These are phyloP conservation scores for Wickerhamiella slavikovae DNA, from an alignment of 805 yeast species.

Conservation along the genomic window DNA sequence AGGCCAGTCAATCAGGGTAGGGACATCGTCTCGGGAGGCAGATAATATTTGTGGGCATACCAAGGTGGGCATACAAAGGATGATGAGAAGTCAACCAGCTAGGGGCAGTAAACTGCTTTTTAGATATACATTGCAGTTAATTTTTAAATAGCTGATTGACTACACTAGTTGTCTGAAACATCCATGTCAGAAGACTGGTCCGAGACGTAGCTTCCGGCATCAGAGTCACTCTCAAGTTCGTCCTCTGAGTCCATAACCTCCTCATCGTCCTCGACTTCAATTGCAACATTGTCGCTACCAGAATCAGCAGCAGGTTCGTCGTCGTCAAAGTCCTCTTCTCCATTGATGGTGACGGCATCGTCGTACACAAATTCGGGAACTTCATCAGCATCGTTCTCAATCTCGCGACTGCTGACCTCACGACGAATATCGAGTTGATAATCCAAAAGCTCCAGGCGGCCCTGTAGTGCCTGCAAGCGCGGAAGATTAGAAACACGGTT, in stretches of 20 bases:
- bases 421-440: constrained; percentile 56
- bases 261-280: constrained; percentile 18
- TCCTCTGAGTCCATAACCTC: constrained; percentile 19
- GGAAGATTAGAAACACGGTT: constrained; percentile 40
- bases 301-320: constrained; percentile 18
- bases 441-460: constrained; percentile 56
- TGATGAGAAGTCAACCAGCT: no score
- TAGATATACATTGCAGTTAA: no score
- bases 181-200: no score
- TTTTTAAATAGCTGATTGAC: no score
- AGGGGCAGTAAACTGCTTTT: no score
- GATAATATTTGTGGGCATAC: no score
- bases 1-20: background rate
- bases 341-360: constrained; percentile 24
- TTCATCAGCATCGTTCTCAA: constrained; percentile 18
- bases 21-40: no score
- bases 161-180: no score
- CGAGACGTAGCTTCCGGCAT: no score
- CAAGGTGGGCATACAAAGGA: no score
- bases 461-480: constrained; percentile 59
- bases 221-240: constrained; percentile 14
- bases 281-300: constrained; percentile 19
- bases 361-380: constrained; percentile 20
- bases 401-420: constrained; percentile 22
- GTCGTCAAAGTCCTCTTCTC: constrained; percentile 25